These are phyloP conservation scores for Starmerella asiatica DNA, from an alignment of 805 yeast genomes.

Conservation along the genomic window DNA sequence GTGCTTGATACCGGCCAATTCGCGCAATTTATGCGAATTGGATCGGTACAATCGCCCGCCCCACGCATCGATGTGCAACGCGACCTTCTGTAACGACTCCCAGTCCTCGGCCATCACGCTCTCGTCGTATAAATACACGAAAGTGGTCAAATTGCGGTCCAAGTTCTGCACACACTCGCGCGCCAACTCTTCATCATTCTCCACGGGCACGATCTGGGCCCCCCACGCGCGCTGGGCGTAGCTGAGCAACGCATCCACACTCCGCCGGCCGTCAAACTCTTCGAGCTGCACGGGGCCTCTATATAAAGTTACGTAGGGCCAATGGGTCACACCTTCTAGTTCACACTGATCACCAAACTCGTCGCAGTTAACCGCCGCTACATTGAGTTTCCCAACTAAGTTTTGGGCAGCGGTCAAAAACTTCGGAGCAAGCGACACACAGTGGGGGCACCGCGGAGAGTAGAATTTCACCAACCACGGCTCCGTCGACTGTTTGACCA, in stretches of 20 bases:
- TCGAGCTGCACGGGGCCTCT: slow-evolving; percentile 12
- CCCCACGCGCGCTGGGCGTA: slow-evolving; percentile 24
- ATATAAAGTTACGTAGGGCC: slow-evolving; percentile 16
- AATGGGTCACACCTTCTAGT: slow-evolving; percentile 23
- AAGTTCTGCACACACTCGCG: slow-evolving; percentile 19
- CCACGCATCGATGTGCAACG: slow-evolving; percentile 16
- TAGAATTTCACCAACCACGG: slow-evolving; percentile 33
- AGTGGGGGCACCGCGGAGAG: slow-evolving; percentile 32
- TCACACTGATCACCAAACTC: slow-evolving; percentile 25
- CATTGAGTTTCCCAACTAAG: slow-evolving; percentile 26
- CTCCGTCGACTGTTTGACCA: slow-evolving; percentile 23
- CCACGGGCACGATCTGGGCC: slow-evolving; percentile 23
- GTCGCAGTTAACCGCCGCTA: slow-evolving; percentile 33
- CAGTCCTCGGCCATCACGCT: slow-evolving; percentile 30
- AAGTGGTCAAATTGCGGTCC: slow-evolving; percentile 22
- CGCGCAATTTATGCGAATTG: slow-evolving; percentile 11
- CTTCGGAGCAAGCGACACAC: slow-evolving; percentile 26
- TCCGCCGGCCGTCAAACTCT: slow-evolving; percentile 23
- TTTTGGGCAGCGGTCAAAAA: slow-evolving; percentile 28
- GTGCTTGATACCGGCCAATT: slow-evolving; percentile 14
- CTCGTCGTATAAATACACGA: slow-evolving; percentile 31
- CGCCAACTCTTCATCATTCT: slow-evolving; percentile 19
- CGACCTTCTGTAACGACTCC: slow-evolving; percentile 26
- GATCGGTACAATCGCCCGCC: slow-evolving; percentile 17
- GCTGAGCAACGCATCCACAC: slow-evolving; percentile 25